Percentiles rank a stretch among this genome's conserved stretches.
phyloP scores from a whole-genome alignment of 1,284 basidiomycete genomes.

The Ceratobasidium sp. region DNA sequence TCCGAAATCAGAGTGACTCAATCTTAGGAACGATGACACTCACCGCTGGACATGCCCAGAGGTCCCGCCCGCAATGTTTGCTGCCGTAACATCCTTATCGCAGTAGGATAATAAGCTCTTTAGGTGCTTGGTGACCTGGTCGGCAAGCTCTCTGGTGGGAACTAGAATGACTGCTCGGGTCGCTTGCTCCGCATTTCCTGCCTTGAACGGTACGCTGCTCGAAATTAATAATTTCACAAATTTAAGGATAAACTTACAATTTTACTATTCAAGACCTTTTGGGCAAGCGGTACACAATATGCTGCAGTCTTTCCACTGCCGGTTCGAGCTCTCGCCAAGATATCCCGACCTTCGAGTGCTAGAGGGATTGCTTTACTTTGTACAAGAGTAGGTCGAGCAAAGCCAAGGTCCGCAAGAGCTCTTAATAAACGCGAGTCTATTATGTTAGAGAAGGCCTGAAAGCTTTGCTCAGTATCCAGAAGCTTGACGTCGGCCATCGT shows the following conservation, averaged over 20 bases:
- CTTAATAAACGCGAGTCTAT: slow-evolving; percentile 82
- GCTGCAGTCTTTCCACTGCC: slow-evolving; percentile 98
- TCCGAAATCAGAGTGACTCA: neutral
- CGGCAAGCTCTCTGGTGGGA: slow-evolving; percentile 93
- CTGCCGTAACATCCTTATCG: slow-evolving; percentile 78
- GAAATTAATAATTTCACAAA: slow-evolving; percentile 1
- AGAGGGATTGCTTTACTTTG: slow-evolving; percentile 87
- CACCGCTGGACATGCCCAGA: slow-evolving; percentile 84
- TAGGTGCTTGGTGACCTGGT: slow-evolving; percentile 87
- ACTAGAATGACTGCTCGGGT: slow-evolving; percentile 92
- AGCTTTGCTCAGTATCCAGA: slow-evolving; percentile 54
- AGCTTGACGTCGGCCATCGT: slow-evolving; percentile 42
- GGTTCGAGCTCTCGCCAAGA: slow-evolving; percentile 93
- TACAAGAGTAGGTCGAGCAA: slow-evolving; percentile 84
- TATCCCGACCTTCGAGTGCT: slow-evolving; percentile 90
- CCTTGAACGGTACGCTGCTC: slow-evolving; percentile 25
- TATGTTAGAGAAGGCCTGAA: slow-evolving; percentile 77
- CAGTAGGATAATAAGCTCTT: slow-evolving; percentile 78
- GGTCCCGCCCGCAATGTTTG: slow-evolving; percentile 85
- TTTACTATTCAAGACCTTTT: slow-evolving; percentile 89
- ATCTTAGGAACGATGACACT: slow-evolving; percentile 51
- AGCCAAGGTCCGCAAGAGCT: slow-evolving; percentile 84
- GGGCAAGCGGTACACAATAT: slow-evolving; percentile 91
- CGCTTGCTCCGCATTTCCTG: slow-evolving; percentile 59
- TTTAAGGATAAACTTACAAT: slow-evolving; percentile 52